A percentile compares a stretch with the other conserved stretches of the same genome.
phyloP scores from a whole-genome alignment of 768 basidiomycete species.

The Auricularia sp. region DNA sequence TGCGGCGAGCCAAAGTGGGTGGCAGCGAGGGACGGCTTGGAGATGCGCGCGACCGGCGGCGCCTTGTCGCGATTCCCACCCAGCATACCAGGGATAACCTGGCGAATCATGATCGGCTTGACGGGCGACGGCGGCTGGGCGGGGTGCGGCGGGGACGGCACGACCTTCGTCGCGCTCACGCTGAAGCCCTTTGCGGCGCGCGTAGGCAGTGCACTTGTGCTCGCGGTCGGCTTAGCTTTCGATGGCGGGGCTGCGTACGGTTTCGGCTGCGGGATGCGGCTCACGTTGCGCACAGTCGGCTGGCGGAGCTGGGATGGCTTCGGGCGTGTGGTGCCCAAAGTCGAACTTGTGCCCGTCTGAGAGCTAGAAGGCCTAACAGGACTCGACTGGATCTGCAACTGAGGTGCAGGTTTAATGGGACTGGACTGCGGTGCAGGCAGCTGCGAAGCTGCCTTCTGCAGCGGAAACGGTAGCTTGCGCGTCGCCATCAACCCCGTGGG shows the following conservation, averaged over 20 bases:
- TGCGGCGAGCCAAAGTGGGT: background rate
- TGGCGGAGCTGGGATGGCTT: slow-evolving; percentile 1
- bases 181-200: background rate
- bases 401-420: background rate
- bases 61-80: background rate
- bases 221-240: background rate
- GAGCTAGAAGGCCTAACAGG: background rate
- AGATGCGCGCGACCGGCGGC: too few relatives aligned
- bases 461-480: background rate
- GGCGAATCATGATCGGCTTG: background rate
- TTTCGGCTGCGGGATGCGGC: background rate
- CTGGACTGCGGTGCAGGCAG: background rate
- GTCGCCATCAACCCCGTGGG: background rate
- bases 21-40: too few relatives aligned
- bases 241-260: background rate
- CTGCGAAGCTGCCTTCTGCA: too few relatives aligned
- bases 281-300: background rate
- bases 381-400: background rate
- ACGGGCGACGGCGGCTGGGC: background rate
- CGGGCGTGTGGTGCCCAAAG: background rate
- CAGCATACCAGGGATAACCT: background rate
- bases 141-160: background rate
- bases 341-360: background rate
- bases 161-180: background rate
- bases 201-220: background rate